Percentiles rank a stretch among this genome's conserved stretches.
Evolutionary conservation across 164 flowering plant species (phyloP).

Genomic region (Magnolia officinalis): DNA sequence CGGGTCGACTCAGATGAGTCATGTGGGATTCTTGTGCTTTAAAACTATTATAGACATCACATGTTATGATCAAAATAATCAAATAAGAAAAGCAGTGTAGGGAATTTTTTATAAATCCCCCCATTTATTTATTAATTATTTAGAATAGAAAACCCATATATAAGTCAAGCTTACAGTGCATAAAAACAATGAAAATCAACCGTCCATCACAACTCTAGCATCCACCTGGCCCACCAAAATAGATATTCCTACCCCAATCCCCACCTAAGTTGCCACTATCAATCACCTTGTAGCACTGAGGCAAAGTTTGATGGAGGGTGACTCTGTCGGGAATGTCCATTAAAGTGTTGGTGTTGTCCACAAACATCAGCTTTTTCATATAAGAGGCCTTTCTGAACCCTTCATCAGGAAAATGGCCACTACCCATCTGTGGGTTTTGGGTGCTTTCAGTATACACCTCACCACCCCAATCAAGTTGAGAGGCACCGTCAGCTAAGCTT

Average conservation of each 20-base stretch:
- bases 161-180: no score
- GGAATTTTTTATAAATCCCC: no score
- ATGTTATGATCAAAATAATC: no score
- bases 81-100: no score
- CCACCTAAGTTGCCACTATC: neutral
- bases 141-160: no score
- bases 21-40: no score
- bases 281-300: neutral
- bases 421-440: neutral
- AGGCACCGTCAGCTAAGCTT: neutral
- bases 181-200: no score
- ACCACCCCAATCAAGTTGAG: neutral
- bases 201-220: neutral
- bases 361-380: neutral
- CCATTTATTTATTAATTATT: no score
- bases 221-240: neutral
- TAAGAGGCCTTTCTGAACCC: neutral
- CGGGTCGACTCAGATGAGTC: no score
- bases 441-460: neutral
- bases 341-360: neutral
- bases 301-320: no score
- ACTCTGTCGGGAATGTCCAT: neutral
- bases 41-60: no score
- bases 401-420: constrained; percentile 6
- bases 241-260: neutral